Evolutionary conservation across 2,329 filamentous ascomycete species (phyloP).

Genomic region (Trichoderma semiorbis): DNA sequence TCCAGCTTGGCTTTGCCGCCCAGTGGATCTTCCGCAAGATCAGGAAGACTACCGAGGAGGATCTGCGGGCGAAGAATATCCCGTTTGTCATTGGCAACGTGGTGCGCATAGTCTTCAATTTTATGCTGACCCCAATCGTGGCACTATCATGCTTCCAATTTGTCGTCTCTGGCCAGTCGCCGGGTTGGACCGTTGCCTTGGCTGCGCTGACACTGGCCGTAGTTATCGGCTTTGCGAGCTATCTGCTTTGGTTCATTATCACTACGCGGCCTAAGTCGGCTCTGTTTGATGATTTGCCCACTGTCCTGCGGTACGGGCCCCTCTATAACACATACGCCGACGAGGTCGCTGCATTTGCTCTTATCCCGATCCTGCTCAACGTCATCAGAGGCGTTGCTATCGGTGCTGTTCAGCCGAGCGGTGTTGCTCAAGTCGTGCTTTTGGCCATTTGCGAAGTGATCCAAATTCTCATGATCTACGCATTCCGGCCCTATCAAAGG

Average conservation of each 20-base stretch:
- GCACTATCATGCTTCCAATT: slow-evolving; percentile 89
- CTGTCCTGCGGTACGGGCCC: slow-evolving; percentile 83
- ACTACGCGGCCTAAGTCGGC: slow-evolving; percentile 78
- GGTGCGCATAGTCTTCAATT: slow-evolving; percentile 87
- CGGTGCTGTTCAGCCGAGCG: slow-evolving; percentile 87
- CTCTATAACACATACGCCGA: slow-evolving; percentile 98
- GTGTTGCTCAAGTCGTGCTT: slow-evolving; percentile 87
- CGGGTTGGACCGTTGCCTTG: slow-evolving; percentile 67
- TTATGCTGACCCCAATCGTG: slow-evolving; percentile 82
- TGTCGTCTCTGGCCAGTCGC: slow-evolving; percentile 67
- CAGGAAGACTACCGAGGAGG: slow-evolving; percentile 73
- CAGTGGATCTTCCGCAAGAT: slow-evolving; percentile 74
- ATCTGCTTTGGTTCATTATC: slow-evolving; percentile 78
- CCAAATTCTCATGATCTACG: slow-evolving; percentile 78
- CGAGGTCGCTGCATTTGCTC: slow-evolving; percentile 82
- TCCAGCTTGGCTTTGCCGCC: slow-evolving; percentile 71
- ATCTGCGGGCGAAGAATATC: slow-evolving; percentile 85
- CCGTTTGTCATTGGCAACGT: slow-evolving; percentile 79
- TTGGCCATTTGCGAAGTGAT: slow-evolving; percentile 94
- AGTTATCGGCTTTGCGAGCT: slow-evolving; percentile 69
- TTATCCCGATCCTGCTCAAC: slow-evolving; percentile 81
- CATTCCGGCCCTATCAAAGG: slow-evolving; percentile 84
- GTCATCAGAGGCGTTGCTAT: slow-evolving; percentile 85
- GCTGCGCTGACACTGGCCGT: slow-evolving; percentile 71
- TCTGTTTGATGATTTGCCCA: slow-evolving; percentile 89